phyloP scores from a whole-genome alignment of 495 filamentous ascomycete genomes.

The Aspergillus sclerotiicarbonarius region DNA sequence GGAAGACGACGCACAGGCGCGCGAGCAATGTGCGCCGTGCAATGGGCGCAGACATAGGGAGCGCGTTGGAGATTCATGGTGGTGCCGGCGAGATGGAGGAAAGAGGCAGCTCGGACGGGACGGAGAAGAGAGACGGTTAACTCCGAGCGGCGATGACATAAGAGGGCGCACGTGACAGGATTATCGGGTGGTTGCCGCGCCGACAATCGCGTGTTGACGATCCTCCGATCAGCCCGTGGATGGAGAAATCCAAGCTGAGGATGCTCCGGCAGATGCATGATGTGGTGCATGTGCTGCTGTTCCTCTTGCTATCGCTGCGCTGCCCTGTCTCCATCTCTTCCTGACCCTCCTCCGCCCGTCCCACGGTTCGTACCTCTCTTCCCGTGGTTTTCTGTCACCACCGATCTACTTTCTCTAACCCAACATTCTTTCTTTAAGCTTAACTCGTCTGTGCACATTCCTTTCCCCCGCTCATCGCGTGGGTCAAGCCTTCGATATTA shows the following conservation, averaged over 20 bases:
- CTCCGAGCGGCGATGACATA: conserved; percentile 5
- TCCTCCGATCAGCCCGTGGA: conserved; percentile 9
- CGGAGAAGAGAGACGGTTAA: not conserved
- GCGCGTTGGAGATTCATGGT: conserved; percentile 30
- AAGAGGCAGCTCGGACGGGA: not conserved
- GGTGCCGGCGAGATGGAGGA: not conserved
- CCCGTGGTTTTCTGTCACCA: conserved; percentile 6
- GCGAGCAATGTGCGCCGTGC: conserved; percentile 25
- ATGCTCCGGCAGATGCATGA: not conserved
- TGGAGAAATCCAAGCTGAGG: not conserved
- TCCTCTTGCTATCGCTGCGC: not conserved
- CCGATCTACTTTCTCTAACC: not conserved
- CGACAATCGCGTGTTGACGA: conserved; percentile 34
- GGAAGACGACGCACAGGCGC: conserved; percentile 9
- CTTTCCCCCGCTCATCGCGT: conserved; percentile 28
- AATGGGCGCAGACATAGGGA: conserved; percentile 35
- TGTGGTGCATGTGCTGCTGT: conserved; percentile 4
- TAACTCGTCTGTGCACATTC: conserved; percentile 27
- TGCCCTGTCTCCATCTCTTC: not conserved
- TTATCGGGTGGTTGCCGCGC: conserved; percentile 33
- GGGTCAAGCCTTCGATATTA: conserved; percentile 33
- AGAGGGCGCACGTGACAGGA: conserved; percentile 26
- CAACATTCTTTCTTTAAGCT: conserved; percentile 19
- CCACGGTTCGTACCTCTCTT: conserved; percentile 24
- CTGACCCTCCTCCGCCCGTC: conserved; percentile 23